Evolutionary conservation across 2,329 filamentous ascomycete species (phyloP), one percentile per base, ranked within the genome.

Genomic region (Elsinoe fawcettii): DNA sequence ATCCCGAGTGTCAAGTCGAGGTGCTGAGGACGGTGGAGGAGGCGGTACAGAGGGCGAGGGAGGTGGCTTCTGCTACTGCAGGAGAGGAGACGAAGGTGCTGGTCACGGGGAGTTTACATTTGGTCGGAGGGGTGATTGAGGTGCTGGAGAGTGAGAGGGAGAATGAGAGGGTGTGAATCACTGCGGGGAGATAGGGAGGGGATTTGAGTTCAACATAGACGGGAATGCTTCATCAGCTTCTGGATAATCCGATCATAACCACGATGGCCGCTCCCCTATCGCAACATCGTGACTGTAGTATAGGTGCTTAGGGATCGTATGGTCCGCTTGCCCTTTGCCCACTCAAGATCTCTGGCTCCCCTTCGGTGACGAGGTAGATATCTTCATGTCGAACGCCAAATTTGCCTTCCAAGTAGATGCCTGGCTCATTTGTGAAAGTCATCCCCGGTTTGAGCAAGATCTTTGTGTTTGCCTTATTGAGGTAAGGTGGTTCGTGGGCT

Each of bases 91-190:
- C 83, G 14, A 81, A 83, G 68, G 82, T 85, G 0, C 73, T 96
- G 56, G 84, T 89, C 8, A 95, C 90, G 12, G 90, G 90, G 2
- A 95, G 89, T 69, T 73, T 95, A 66, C 87, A 95, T 75, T 77
- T 96, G 37, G 89, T 91, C 1, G 90, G 90, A 6, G 88, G 87
- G 9, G 75, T 90, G 46, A 74, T 95, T 55, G 85, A 87, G 68
- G 83, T 87, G 1, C 70, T 95, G 59, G 88, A 87, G 63, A 64
- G 61, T 32, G 67, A 69, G 55, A 58, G 37, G 7, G 67, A 69
- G 36, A 51, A 49, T 5, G 32, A 53, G 11, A 41, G 12, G 8
- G 18, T 5, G 2, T 46, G 23, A n/a, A 25, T n/a, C n/a, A n/a
- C 5, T n/a, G 3, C 4, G 41, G 11, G 12, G 20, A 25, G 22